phyloP scores from a whole-genome alignment of 208 protist species.

The Acanthamoeba castellanii region DNA sequence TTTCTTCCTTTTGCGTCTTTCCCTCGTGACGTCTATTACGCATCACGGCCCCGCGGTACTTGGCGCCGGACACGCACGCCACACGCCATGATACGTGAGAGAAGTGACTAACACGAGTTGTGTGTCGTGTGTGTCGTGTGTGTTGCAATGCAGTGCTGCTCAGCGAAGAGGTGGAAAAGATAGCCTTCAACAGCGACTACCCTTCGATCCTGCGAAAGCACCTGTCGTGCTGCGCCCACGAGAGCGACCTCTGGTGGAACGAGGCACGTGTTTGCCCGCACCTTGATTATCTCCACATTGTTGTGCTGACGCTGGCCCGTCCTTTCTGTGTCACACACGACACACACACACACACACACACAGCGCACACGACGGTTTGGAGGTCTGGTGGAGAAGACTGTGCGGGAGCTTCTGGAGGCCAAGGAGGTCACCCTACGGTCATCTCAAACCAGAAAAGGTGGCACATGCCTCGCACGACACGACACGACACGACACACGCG shows the following conservation, averaged over 20 bases:
- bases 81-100: neutral
- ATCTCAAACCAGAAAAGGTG: neutral
- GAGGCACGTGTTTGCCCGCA: neutral
- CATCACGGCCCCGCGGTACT: neutral
- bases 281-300: neutral
- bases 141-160: neutral
- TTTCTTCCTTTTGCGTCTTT: neutral
- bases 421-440: neutral
- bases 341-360: neutral
- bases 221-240: slow-evolving; percentile 31
- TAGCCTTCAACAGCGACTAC: slow-evolving; percentile 58
- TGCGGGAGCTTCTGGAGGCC: neutral
- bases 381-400: neutral
- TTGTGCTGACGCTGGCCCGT: neutral
- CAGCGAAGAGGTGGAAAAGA: slow-evolving; percentile 21
- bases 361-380: slow-evolving; percentile 1
- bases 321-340: too few relatives aligned
- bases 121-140: neutral
- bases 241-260: slow-evolving; percentile 33
- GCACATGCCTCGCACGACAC: neutral
- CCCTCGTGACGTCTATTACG: slow-evolving; percentile 14
- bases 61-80: neutral
- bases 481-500: neutral
- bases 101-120: neutral
- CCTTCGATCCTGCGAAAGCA: slow-evolving; percentile 39